Conservation (phyloP, 2,329 filamentous ascomycete genomes). For the Aspergillus tamarii region DNA sequence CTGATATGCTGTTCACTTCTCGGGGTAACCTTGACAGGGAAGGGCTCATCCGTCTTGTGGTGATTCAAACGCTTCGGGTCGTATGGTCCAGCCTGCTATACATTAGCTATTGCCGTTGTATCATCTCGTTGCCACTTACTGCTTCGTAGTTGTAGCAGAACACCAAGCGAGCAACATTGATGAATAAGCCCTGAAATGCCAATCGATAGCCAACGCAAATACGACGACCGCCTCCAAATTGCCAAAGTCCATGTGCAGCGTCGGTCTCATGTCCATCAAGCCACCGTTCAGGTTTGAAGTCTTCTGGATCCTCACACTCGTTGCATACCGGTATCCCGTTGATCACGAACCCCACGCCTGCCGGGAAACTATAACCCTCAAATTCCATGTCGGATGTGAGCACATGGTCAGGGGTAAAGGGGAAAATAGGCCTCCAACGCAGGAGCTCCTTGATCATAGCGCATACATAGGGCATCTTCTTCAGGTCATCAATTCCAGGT, state of each 20-base stretch:
- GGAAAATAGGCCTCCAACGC: constrained; percentile 34
- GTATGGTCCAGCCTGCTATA: constrained; percentile 21
- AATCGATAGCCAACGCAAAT: constrained; percentile 40
- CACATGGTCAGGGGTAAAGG: constrained; percentile 28
- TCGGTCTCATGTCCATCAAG: constrained; percentile 37
- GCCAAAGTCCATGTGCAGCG: constrained; percentile 34
- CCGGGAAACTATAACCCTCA: constrained; percentile 33
- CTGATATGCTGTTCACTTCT: constrained; percentile 10
- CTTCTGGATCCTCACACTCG: constrained; percentile 34
- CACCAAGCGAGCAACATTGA: constrained; percentile 33
- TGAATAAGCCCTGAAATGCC: constrained; percentile 34
- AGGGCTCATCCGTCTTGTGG: constrained; percentile 29
- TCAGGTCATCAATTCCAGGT: constrained; percentile 27
- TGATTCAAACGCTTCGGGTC: constrained; percentile 25
- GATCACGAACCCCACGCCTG: constrained; percentile 36
- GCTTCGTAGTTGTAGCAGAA: constrained; percentile 32
- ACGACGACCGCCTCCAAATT: constrained; percentile 41
- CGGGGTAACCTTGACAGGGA: constrained; percentile 28
- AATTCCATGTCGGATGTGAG: constrained; percentile 31
- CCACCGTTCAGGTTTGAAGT: constrained; percentile 43
- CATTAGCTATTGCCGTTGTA: neutral
- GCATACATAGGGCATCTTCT: constrained; percentile 29
- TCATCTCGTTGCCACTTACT: neutral
- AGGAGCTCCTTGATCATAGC: constrained; percentile 34
- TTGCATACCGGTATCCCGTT: constrained; percentile 36